Evolutionary conservation across 2,329 filamentous ascomycete species (phyloP).

Genomic region (Furcasterigmium sp.): DNA sequence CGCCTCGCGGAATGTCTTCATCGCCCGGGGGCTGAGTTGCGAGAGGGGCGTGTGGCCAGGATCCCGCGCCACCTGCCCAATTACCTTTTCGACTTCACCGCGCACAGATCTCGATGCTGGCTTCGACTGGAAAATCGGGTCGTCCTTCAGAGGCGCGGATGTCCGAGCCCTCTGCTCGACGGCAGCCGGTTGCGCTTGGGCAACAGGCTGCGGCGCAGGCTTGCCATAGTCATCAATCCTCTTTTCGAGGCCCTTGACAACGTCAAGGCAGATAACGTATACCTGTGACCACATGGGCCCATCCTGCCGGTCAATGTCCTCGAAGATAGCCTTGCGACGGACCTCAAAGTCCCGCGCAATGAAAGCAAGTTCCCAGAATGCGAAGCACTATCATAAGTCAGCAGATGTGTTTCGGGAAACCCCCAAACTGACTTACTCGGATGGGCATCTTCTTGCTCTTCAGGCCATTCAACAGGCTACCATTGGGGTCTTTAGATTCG

Average conservation of each 20-base stretch:
- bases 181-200: constrained; percentile 20
- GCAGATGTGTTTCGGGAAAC: background rate
- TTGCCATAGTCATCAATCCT: constrained; percentile 61
- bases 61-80: constrained; percentile 36
- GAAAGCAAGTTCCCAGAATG: constrained; percentile 83
- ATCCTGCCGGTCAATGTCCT: constrained; percentile 78
- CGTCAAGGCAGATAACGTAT: constrained; percentile 60
- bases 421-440: constrained; percentile 43
- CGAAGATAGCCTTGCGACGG: constrained; percentile 77
- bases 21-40: constrained; percentile 44
- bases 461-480: constrained; percentile 77
- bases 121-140: constrained; percentile 37
- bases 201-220: constrained; percentile 26
- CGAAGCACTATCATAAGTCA: constrained; percentile 45
- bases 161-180: constrained; percentile 20
- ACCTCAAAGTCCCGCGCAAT: constrained; percentile 71
- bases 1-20: constrained; percentile 41
- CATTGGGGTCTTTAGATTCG: constrained; percentile 87
- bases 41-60: constrained; percentile 44
- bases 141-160: constrained; percentile 36
- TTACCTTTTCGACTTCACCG: constrained; percentile 38
- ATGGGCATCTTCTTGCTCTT: constrained; percentile 77
- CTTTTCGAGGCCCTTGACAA: constrained; percentile 60
- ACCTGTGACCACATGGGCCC: constrained; percentile 81
- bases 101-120: constrained; percentile 30